Evolutionary conservation across 2,329 filamentous ascomycete species (phyloP).

Genomic region (Tetracladium maxilliforme): DNA sequence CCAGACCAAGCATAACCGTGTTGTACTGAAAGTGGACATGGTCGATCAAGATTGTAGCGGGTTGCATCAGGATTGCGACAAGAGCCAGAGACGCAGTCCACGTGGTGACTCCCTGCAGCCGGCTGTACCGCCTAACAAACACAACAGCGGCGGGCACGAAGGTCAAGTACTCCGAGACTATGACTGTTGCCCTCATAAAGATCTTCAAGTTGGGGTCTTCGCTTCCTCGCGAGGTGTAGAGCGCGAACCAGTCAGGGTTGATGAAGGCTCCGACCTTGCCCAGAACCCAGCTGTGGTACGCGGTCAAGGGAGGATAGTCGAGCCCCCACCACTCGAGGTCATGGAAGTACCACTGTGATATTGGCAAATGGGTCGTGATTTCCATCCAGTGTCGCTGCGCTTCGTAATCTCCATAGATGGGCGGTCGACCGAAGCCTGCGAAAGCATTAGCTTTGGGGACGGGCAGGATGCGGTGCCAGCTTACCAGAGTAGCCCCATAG

Average conservation of each 20-base stretch:
- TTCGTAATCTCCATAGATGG: conserved; percentile 95
- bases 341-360: conserved; percentile 96
- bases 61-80: conserved; percentile 84
- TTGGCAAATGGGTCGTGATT: conserved; percentile 72
- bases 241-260: conserved; percentile 73
- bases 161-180: conserved; percentile 79
- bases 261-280: conserved; percentile 73
- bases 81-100: conserved; percentile 80
- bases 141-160: conserved; percentile 78
- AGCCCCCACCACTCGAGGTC: conserved; percentile 95
- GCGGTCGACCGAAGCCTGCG: conserved; percentile 62
- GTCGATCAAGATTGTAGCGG: conserved; percentile 78
- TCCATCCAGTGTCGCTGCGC: conserved; percentile 99
- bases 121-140: conserved; percentile 70
- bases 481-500: conserved; percentile 91
- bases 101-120: conserved; percentile 58
- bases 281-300: conserved; percentile 94
- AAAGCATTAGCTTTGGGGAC: neutral
- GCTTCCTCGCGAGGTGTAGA: conserved; percentile 67
- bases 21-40: conserved; percentile 98
- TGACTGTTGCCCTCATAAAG: conserved; percentile 88
- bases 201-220: conserved; percentile 74
- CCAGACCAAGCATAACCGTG: conserved; percentile 91
- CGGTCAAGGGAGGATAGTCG: conserved; percentile 93
- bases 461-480: conserved; percentile 7